Evolutionary conservation across 2,329 filamentous ascomycete genomes (phyloP).

Genomic region (Elsinoe arachidis): DNA sequence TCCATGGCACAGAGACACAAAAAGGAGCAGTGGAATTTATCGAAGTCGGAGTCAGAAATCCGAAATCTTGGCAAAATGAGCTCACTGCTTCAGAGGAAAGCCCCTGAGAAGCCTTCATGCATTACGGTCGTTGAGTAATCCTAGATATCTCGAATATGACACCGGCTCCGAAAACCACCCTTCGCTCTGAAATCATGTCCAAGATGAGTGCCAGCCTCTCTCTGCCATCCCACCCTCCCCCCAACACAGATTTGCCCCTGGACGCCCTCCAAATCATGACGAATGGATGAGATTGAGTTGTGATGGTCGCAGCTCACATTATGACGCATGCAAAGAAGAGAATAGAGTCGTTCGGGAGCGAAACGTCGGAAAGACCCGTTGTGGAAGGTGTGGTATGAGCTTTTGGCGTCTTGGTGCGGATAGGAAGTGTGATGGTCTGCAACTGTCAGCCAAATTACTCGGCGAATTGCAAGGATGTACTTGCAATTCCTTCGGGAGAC

Average conservation of each 20-base stretch:
- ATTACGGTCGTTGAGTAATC: background rate
- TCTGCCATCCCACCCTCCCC: background rate
- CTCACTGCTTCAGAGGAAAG: background rate
- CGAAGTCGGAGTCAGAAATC: background rate
- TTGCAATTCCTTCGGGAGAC: background rate
- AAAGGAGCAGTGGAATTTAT: background rate
- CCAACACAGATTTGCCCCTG: background rate
- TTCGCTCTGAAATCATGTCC: background rate
- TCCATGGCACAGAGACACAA: too few relatives aligned
- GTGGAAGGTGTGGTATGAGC: background rate
- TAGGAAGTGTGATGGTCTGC: background rate
- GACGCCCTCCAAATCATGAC: background rate
- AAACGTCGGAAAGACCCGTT: background rate
- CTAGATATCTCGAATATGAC: background rate
- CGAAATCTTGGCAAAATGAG: background rate
- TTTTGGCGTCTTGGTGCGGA: background rate
- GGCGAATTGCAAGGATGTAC: background rate
- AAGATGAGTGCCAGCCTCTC: background rate
- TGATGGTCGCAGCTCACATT: background rate
- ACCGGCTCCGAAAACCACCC: background rate
- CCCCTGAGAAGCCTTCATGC: background rate
- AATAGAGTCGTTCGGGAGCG: constrained; percentile 4
- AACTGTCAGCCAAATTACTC: background rate
- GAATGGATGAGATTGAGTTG: background rate
- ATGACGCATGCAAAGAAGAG: constrained; percentile 2